These are phyloP conservation scores for Cladosporium austrohemisphaericum DNA, from an alignment of 2,329 filamentous ascomycete genomes.

Conservation along the genomic window DNA sequence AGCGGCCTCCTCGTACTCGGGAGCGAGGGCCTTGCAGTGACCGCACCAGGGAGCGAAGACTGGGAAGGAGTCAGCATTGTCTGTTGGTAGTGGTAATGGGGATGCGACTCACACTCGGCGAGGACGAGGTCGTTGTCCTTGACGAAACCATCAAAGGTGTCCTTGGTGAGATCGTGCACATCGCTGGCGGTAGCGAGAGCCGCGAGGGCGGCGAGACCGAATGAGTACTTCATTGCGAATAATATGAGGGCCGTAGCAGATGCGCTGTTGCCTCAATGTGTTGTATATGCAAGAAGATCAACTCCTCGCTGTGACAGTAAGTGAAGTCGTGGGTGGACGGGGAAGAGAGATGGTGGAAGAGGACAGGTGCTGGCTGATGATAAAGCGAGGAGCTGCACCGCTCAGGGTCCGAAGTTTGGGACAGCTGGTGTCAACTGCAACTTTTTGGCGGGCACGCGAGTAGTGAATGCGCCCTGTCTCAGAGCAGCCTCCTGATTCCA, in stretches of 20 bases:
- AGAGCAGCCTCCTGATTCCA: slow-evolving; percentile 2
- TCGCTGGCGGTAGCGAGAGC: slow-evolving; percentile 68
- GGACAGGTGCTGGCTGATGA: not conserved
- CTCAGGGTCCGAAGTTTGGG: not conserved
- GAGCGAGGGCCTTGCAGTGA: slow-evolving; percentile 96
- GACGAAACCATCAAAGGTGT: slow-evolving; percentile 83
- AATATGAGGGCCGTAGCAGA: not conserved
- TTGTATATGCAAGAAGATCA: slow-evolving; percentile 9
- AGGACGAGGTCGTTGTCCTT: slow-evolving; percentile 83
- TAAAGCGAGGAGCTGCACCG: not conserved
- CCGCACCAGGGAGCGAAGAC: slow-evolving; percentile 97
- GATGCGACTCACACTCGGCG: slow-evolving; percentile 72
- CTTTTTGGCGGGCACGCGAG: not conserved
- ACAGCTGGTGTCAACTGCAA: too few relatives aligned
- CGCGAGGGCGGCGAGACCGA: slow-evolving; percentile 49
- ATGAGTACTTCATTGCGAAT: slow-evolving; percentile 27
- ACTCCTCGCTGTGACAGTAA: slow-evolving; percentile 11
- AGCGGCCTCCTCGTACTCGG: slow-evolving; percentile 84
- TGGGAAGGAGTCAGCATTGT: slow-evolving; percentile 32
- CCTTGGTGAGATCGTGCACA: slow-evolving; percentile 78
- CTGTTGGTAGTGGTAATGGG: not conserved
- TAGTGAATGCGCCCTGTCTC: not conserved
- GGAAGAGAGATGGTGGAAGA: not conserved
- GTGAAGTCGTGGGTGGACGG: slow-evolving; percentile 1
- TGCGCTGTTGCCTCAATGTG: not conserved